A percentile compares a stretch with the other conserved stretches of the same genome.
Conservation (phyloP, 495 filamentous ascomycete species). For the Neurospora sublineolata region DNA sequence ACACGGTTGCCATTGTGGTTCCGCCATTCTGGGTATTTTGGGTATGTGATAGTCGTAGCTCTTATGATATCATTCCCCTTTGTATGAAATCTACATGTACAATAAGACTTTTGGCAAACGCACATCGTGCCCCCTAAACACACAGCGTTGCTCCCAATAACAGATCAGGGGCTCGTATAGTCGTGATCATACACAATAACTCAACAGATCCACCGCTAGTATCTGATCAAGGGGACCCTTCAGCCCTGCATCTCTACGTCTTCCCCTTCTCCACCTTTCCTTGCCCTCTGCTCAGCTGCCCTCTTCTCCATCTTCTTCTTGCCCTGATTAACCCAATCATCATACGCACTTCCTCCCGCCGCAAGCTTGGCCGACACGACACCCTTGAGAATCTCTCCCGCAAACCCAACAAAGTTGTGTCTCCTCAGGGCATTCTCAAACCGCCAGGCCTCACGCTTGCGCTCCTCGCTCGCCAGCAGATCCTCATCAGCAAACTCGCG, state of each 20-base stretch:
- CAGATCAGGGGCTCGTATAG: background rate
- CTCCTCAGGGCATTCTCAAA: constrained; percentile 91
- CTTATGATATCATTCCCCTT: background rate
- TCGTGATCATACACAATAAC: background rate
- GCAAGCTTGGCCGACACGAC: constrained; percentile 62
- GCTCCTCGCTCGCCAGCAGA: constrained; percentile 64
- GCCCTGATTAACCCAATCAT: constrained; percentile 68
- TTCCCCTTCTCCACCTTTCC: constrained; percentile 22
- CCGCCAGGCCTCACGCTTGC: constrained; percentile 74
- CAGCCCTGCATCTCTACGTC: constrained; percentile 36
- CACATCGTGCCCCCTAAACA: background rate
- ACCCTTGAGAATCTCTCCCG: constrained; percentile 79
- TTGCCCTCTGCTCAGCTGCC: constrained; percentile 37
- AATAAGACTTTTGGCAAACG: background rate
- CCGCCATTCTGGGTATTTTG: background rate
- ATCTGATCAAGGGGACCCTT: background rate
- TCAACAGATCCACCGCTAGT: background rate
- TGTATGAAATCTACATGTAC: background rate
- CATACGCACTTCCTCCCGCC: constrained; percentile 52
- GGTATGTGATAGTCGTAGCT: background rate
- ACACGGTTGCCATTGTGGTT: background rate
- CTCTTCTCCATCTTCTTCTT: constrained; percentile 60
- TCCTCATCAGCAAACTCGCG: constrained; percentile 75
- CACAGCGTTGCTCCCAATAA: background rate
- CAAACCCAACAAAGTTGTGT: constrained; percentile 95